Percentiles rank a stretch among this genome's conserved stretches.
phyloP scores from a whole-genome alignment of 2,329 filamentous ascomycete genomes.

The Blastomyces silverae region DNA sequence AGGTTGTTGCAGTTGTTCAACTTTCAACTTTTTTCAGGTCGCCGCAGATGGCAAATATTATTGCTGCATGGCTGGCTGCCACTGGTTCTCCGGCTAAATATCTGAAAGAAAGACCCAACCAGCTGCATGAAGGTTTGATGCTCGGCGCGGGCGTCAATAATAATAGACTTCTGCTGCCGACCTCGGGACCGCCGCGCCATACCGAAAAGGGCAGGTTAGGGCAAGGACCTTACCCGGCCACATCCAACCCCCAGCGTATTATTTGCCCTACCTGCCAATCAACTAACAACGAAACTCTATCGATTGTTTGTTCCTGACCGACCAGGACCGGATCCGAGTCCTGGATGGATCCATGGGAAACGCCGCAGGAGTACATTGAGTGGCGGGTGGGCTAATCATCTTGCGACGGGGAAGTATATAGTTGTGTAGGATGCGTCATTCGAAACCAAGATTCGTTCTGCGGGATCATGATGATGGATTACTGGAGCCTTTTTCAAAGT shows the following conservation, averaged over 20 bases:
- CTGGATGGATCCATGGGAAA: not conserved
- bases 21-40: conserved; percentile 3
- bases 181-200: no score
- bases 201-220: conserved; percentile 1
- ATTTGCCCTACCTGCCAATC: not conserved
- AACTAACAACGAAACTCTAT: not conserved
- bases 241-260: not conserved
- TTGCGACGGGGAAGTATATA: not conserved
- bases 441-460: not conserved
- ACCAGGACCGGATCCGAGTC: not conserved
- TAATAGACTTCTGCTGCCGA: not conserved
- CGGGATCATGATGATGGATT: not conserved
- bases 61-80: not conserved
- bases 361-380: not conserved
- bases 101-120: not conserved
- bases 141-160: not conserved
- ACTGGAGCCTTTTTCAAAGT: not conserved
- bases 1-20: not conserved
- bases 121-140: not conserved
- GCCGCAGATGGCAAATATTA: conserved; percentile 2
- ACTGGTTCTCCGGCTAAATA: not conserved
- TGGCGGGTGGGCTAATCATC: not conserved
- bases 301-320: not conserved
- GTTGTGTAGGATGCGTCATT: not conserved
- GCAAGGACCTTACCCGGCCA: not conserved